These are phyloP conservation scores for Dujonia santamariae DNA, from an alignment of 1,139 yeast genomes.

Conservation along the genomic window DNA sequence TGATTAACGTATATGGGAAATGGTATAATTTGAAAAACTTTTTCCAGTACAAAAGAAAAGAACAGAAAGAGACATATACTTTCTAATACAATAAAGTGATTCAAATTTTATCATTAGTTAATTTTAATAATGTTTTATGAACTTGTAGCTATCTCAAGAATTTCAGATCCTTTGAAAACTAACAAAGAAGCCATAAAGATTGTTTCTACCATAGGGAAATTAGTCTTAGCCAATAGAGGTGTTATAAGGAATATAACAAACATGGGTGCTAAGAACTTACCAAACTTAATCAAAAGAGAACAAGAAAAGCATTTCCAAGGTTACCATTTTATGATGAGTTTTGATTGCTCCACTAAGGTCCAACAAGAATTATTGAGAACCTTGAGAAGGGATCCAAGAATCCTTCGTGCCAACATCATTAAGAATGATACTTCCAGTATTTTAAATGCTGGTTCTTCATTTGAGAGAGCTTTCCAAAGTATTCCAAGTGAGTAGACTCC, in stretches of 20 bases:
- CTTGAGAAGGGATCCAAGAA: constrained; percentile 83
- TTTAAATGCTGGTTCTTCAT: constrained; percentile 54
- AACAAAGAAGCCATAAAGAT: constrained; percentile 67
- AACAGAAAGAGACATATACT: too few species aligned
- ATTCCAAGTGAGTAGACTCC: constrained; percentile 4
- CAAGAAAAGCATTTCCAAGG: constrained; percentile 92
- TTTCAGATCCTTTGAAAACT: constrained; percentile 52
- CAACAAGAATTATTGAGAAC: constrained; percentile 84
- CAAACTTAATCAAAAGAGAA: constrained; percentile 77
- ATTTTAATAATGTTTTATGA: constrained; percentile 74
- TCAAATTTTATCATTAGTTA: not conserved
- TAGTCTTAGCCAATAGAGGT: constrained; percentile 86
- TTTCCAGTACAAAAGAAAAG: not conserved
- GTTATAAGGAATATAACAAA: constrained; percentile 80
- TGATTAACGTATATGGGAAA: too few species aligned
- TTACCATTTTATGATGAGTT: constrained; percentile 78
- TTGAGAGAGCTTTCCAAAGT: constrained; percentile 24
- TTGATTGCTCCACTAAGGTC: constrained; percentile 82
- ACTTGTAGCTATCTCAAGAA: constrained; percentile 84
- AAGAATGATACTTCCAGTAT: constrained; percentile 60
- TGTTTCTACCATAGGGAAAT: constrained; percentile 77
- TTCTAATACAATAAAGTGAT: too few species aligned
- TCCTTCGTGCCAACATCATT: constrained; percentile 72
- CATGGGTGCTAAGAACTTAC: constrained; percentile 75
- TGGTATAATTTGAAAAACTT: not conserved